Conservation (phyloP, 2,329 filamentous ascomycete genomes). For the Lasiodiplodia hormozganensis region DNA sequence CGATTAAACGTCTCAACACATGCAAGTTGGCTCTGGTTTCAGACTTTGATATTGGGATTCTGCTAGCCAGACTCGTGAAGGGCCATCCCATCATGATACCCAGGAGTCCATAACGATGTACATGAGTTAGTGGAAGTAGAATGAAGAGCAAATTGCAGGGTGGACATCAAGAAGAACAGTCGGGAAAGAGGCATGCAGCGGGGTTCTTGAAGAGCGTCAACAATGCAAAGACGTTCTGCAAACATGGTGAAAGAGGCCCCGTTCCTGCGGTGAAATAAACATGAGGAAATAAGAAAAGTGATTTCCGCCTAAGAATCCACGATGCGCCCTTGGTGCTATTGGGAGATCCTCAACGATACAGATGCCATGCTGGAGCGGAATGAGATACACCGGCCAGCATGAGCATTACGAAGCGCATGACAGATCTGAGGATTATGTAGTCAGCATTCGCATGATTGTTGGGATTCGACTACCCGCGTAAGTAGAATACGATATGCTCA, state of each 20-base stretch:
- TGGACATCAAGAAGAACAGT: background rate
- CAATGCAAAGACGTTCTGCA: background rate
- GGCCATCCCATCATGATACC: constrained; percentile 20
- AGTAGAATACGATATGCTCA: background rate
- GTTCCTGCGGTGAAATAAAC: background rate
- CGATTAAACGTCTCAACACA: constrained; percentile 24
- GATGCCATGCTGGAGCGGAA: background rate
- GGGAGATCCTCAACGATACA: background rate
- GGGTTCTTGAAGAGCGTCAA: background rate
- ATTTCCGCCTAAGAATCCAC: background rate
- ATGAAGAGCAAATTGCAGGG: background rate
- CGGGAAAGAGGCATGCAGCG: background rate
- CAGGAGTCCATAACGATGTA: constrained; percentile 8
- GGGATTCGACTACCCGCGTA: no score
- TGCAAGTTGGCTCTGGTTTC: background rate
- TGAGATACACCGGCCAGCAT: background rate
- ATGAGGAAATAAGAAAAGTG: background rate
- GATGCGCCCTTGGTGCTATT: background rate
- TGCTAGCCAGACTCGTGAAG: constrained; percentile 15
- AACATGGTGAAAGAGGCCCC: background rate
- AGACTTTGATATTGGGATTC: background rate
- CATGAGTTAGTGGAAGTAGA: background rate
- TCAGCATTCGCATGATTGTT: background rate
- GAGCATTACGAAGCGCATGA: background rate
- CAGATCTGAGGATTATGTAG: background rate